Conservation (phyloP, 805 yeast genomes). For the Pichia nakasei region DNA sequence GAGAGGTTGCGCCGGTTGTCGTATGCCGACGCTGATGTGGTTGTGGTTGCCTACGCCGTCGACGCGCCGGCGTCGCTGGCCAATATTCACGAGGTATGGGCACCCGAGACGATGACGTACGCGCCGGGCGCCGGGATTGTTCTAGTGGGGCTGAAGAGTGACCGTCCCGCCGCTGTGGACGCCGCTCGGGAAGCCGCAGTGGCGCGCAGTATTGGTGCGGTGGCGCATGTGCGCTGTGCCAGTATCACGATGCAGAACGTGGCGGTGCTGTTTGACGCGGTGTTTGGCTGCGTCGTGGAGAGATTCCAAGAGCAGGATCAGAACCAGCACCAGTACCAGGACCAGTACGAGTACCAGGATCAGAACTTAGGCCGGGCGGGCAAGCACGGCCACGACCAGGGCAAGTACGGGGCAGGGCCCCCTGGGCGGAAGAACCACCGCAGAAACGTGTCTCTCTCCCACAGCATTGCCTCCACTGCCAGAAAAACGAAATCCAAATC, state of each 20-base stretch:
- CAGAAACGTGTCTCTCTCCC: too few species aligned
- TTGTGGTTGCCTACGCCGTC: constrained; percentile 69
- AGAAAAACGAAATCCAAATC: too few species aligned
- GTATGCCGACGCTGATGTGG: constrained; percentile 73
- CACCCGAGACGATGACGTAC: constrained; percentile 75
- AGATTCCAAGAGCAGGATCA: neutral
- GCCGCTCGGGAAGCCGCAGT: constrained; percentile 19
- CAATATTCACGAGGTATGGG: constrained; percentile 76
- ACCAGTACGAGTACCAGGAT: too few species aligned
- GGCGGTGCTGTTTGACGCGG: constrained; percentile 51
- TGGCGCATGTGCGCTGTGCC: constrained; percentile 70
- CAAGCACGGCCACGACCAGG: too few species aligned
- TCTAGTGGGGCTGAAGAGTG: constrained; percentile 78
- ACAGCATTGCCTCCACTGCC: too few species aligned
- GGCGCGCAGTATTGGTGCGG: constrained; percentile 48
- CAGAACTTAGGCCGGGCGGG: too few species aligned
- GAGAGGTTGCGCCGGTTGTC: constrained; percentile 81
- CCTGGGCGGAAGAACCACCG: too few species aligned
- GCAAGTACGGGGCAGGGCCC: too few species aligned
- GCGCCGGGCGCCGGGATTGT: constrained; percentile 74
- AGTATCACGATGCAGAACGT: constrained; percentile 65
- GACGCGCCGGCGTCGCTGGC: constrained; percentile 54
- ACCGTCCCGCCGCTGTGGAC: constrained; percentile 36
- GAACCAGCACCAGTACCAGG: too few species aligned
- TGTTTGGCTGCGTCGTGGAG: constrained; percentile 17